phyloP scores from a whole-genome alignment of 495 filamentous ascomycete genomes.

The Penicillium egyptiacum region DNA sequence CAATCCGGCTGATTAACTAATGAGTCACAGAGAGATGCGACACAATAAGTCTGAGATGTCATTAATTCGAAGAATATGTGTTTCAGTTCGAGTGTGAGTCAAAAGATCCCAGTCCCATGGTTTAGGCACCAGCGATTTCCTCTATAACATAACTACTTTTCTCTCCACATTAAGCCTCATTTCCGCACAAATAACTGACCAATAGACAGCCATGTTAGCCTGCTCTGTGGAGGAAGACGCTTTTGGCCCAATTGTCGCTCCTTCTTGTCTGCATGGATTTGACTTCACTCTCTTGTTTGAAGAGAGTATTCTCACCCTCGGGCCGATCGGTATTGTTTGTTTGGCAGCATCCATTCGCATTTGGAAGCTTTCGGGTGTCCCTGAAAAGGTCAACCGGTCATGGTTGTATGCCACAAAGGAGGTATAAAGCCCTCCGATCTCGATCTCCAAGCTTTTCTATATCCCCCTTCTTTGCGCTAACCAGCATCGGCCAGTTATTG shows the following conservation, averaged over 20 bases:
- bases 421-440: constrained; percentile 3
- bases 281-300: constrained; percentile 29
- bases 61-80: too few relatives aligned
- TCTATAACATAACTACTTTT: too few relatives aligned
- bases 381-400: constrained; percentile 28
- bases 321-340: constrained; percentile 12
- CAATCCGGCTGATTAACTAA: too few relatives aligned
- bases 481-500: constrained; percentile 7
- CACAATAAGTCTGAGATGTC: too few relatives aligned
- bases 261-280: constrained; percentile 12
- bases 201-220: too few relatives aligned
- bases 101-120: too few relatives aligned
- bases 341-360: constrained; percentile 8
- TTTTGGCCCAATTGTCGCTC: constrained; percentile 5
- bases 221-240: background rate
- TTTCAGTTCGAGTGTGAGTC: too few relatives aligned
- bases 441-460: background rate
- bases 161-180: too few relatives aligned
- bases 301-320: constrained; percentile 16
- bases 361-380: constrained; percentile 10
- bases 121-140: too few relatives aligned
- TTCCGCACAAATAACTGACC: too few relatives aligned
- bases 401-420: constrained; percentile 24
- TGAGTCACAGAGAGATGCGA: too few relatives aligned
- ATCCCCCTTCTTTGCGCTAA: background rate